Evolutionary conservation across 106 monocot genomes (phyloP).

Genomic region (Chionographis japonica): DNA sequence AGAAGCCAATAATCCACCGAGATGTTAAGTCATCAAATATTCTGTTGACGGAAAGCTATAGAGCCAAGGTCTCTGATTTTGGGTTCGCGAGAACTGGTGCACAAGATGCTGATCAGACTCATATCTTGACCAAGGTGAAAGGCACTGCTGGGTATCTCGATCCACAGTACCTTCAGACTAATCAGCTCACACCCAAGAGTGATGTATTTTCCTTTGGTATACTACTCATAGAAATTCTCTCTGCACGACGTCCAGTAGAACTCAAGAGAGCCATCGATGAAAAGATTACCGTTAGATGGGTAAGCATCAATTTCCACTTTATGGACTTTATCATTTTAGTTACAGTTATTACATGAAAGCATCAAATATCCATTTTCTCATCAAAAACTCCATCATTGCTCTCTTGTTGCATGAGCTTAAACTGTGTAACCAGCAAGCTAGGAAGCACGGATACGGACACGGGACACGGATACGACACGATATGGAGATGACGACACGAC

Average conservation of each 20-base stretch:
- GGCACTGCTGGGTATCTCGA: constrained; percentile 48
- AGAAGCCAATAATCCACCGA: constrained; percentile 41
- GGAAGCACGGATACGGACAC: too few relatives aligned
- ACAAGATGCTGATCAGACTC: constrained; percentile 25
- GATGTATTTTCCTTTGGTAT: constrained; percentile 48
- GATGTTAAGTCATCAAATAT: constrained; percentile 54
- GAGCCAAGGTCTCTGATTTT: constrained; percentile 45
- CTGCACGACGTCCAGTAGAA: constrained; percentile 44
- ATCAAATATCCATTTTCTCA: too few relatives aligned
- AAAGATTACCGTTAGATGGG: constrained; percentile 46
- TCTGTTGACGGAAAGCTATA: constrained; percentile 33
- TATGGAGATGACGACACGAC: too few relatives aligned
- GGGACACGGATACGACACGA: too few relatives aligned
- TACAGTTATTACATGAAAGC: too few relatives aligned
- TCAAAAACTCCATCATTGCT: too few relatives aligned
- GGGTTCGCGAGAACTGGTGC: constrained; percentile 37
- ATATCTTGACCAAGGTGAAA: constrained; percentile 40
- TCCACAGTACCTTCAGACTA: constrained; percentile 37
- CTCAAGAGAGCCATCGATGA: constrained; percentile 25
- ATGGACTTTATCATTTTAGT: too few relatives aligned
- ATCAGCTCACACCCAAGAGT: constrained; percentile 40
- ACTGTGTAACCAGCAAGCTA: too few relatives aligned
- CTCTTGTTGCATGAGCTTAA: too few relatives aligned
- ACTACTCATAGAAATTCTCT: constrained; percentile 38
- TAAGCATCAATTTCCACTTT: constrained; percentile 4